Conservation (phyloP, 495 filamentous ascomycete species). For the Sphaerosporella brunnea region DNA sequence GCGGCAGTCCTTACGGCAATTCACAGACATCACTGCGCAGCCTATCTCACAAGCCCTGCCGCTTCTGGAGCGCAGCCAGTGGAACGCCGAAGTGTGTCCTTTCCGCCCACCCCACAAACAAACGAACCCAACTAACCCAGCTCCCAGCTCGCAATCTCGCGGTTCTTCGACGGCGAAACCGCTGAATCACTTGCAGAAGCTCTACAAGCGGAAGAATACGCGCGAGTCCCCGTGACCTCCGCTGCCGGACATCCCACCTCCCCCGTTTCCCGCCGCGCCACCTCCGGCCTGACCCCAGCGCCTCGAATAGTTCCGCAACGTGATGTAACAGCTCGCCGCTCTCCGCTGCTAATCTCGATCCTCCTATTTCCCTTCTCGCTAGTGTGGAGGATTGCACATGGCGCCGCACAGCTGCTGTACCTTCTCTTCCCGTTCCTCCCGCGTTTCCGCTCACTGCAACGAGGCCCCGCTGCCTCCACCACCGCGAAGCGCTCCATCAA, state of each 20-base stretch:
- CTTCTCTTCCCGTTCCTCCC: conserved; percentile 66
- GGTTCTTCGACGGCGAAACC: conserved; percentile 93
- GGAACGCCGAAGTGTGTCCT: conserved; percentile 71
- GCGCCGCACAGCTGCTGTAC: conserved; percentile 45
- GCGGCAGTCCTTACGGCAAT: conserved; percentile 68
- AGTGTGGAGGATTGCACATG: conserved; percentile 48
- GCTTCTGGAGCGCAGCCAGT: conserved; percentile 67
- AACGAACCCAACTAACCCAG: conserved; percentile 12
- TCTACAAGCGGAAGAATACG: conserved; percentile 39
- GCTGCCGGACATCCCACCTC: conserved; percentile 26
- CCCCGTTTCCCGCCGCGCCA: conserved; percentile 18
- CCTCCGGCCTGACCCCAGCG: conserved; percentile 38
- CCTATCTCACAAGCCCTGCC: conserved; percentile 59
- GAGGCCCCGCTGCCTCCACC: conserved; percentile 26
- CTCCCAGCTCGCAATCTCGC: conserved; percentile 71
- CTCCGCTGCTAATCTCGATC: conserved; percentile 56
- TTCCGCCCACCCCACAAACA: conserved; percentile 1
- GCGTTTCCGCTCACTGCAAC: conserved; percentile 37
- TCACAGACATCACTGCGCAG: conserved; percentile 73
- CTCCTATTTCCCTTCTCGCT: conserved; percentile 69
- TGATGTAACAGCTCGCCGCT: conserved; percentile 43
- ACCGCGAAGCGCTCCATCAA: conserved; percentile 50
- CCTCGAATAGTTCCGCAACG: conserved; percentile 66
- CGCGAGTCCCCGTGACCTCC: conserved; percentile 33
- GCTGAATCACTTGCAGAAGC: conserved; percentile 67